Conservation (phyloP, 371 early-diverging fungal species). For the Mortierella sp. region DNA sequence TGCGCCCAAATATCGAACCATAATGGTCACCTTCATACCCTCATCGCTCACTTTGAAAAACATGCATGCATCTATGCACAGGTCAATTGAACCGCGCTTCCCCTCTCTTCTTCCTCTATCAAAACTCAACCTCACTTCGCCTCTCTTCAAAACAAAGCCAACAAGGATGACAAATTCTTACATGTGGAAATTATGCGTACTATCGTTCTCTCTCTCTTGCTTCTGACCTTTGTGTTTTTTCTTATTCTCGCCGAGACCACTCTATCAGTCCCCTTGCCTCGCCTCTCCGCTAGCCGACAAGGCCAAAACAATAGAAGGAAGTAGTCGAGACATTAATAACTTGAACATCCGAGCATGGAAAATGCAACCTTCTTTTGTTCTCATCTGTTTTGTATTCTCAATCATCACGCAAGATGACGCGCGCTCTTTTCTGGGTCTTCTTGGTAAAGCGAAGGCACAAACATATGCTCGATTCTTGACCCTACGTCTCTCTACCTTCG, state of each 20-base stretch:
- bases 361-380: background rate
- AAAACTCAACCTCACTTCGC: background rate
- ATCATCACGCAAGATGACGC: background rate
- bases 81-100: background rate
- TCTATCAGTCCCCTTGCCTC: background rate
- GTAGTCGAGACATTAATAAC: background rate
- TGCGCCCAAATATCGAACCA: background rate
- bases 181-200: background rate
- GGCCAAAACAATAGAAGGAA: background rate
- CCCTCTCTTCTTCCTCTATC: background rate
- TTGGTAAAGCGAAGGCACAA: background rate
- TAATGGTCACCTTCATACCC: background rate
- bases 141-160: background rate
- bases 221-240: background rate
- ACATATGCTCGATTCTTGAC: background rate
- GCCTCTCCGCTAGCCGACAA: background rate
- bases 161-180: background rate
- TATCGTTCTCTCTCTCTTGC: background rate
- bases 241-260: background rate
- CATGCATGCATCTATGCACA: background rate
- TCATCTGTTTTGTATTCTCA: background rate
- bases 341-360: slow-evolving; percentile 4
- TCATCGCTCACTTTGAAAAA: background rate
- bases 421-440: background rate
- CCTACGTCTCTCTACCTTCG: background rate